Evolutionary conservation across 495 filamentous ascomycete genomes (phyloP), one percentile per base, ranked within the genome.

Genomic region (Saxispiralis lemnorum): DNA sequence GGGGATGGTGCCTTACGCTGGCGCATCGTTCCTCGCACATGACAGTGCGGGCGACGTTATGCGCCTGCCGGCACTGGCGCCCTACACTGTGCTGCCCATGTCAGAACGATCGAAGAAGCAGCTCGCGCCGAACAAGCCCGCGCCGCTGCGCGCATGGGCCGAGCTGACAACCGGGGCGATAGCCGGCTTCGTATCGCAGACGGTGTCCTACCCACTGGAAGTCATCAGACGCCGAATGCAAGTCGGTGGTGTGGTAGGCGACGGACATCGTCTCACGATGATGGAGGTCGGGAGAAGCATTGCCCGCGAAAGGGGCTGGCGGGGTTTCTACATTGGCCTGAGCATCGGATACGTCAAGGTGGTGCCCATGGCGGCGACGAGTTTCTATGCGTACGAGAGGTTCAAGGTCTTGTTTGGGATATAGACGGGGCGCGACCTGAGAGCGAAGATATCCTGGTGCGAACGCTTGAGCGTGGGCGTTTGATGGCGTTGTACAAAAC

Each of bases 1-100:
- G 31, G 89, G 89, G 37, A 97, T 97, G 88, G 58, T 97, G 12
- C 89, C 89, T 2, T 97, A 97, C 53, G 89, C 92, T 12, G 89
- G 89, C 39, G 75, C 92, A 54, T 95, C 87, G n/a, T 97, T 97
- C 67, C 72, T 96, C 28, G 92, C 84, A 0, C 89, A 97, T 59
- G 89, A 97, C 56, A 81, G 81, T 3, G 71, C 73, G 0, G 77
- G 83, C 18, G 89, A 97, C 59, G 56, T 82, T 30, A 70, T 97
- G 34, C 82, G 89, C 1, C 63, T 65, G 30, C 76, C 77, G 0
- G 38, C 53, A 1, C 42, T 93, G 0, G 71, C 80, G 0, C 56
- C 65, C 39, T 81, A 83, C 60, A 92, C 86, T 12, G 83, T 67
- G 0, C 61, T 71, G 6, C 66, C 69, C 0, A 52, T 56, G 13